Base-by-base conservation (phyloP, 768 basidiomycete genomes). In the Porpolomopsis calyptriformis region DNA sequence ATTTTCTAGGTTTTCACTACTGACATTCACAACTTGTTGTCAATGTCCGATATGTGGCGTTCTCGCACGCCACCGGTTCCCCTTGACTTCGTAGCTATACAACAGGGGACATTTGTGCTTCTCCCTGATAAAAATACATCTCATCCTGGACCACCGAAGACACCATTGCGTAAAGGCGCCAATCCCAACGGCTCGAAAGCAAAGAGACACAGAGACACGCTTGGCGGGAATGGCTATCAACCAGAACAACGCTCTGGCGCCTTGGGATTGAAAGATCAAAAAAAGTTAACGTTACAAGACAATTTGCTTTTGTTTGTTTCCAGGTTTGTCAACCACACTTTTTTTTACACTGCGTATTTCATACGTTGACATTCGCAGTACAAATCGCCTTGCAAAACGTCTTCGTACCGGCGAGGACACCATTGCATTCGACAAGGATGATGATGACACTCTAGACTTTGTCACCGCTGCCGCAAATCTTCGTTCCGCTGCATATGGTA, bases 41-140 rank as follows among this genome's bases (percentile, higher is more conserved):
- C 76, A 14, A 99, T 99, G 96, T 65, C 78, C 11, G 96, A 98
- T 55, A 97, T 99, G 92, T 99, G 96, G 96, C 81, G 81, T 25
- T 77, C 84, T 4, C 76, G 94, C 33, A 77, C 81, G n/a, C 84
- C 83, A 43, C 96, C 96, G 1, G 77, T 74, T 0, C 82, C 93
- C 1, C 74, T 99, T 22, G 80, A 86, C 48, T 91, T 82, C 55
- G 80, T 85, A n/a, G 62, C 66, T 2, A 90, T 98, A 53, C 60
- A 78, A 54, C 64, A 78, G 14, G 81, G 72, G 4, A 70, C 73
- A 1, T 90, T 89, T 55, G 57, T 64, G 10, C 62, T 74, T 16
- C 68, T 63, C 29, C 55, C 47, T 14, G 14, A 43, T 59, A 49
- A 31, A 20, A 14, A 10, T 23, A 41, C 14, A 4, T 19, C 42